Evolutionary conservation across 1,284 basidiomycete species (phyloP).

Genomic region (Trametes versicolor): DNA sequence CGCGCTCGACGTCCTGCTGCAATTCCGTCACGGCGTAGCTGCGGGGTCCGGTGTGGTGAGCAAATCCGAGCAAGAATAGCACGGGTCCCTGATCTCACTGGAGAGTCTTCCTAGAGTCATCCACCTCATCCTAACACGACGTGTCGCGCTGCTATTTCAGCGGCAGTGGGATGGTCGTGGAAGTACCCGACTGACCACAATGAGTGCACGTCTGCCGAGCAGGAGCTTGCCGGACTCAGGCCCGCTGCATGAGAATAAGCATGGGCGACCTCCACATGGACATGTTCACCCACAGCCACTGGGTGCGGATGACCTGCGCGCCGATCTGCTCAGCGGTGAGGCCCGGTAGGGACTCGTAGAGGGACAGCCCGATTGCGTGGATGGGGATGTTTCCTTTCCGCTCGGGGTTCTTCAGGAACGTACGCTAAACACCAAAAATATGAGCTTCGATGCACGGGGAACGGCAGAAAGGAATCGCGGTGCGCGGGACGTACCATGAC

Average conservation of each 20-base stretch:
- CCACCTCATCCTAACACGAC: slow-evolving; percentile 85
- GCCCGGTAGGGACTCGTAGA: slow-evolving; percentile 89
- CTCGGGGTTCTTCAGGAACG: slow-evolving; percentile 82
- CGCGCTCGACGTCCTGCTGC: slow-evolving; percentile 84
- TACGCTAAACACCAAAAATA: slow-evolving; percentile 61
- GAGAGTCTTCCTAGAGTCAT: slow-evolving; percentile 92
- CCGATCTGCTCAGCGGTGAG: slow-evolving; percentile 83
- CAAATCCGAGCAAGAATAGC: background rate
- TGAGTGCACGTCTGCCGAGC: slow-evolving; percentile 81
- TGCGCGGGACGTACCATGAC: slow-evolving; percentile 70
- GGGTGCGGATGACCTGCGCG: slow-evolving; percentile 87
- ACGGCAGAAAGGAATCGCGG: background rate
- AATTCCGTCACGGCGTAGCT: slow-evolving; percentile 92
- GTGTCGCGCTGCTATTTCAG: background rate
- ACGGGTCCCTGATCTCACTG: slow-evolving; percentile 57
- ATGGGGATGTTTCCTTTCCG: slow-evolving; percentile 88
- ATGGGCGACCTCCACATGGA: background rate
- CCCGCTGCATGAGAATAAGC: slow-evolving; percentile 51
- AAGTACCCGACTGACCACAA: slow-evolving; percentile 65
- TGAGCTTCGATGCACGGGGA: background rate
- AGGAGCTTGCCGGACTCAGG: slow-evolving; percentile 75
- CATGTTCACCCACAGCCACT: slow-evolving; percentile 80
- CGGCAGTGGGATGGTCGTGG: background rate
- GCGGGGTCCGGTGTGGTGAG: background rate
- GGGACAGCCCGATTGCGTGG: slow-evolving; percentile 90